Conservation (phyloP, 1,284 basidiomycete species). For the Trametes hirsuta region DNA sequence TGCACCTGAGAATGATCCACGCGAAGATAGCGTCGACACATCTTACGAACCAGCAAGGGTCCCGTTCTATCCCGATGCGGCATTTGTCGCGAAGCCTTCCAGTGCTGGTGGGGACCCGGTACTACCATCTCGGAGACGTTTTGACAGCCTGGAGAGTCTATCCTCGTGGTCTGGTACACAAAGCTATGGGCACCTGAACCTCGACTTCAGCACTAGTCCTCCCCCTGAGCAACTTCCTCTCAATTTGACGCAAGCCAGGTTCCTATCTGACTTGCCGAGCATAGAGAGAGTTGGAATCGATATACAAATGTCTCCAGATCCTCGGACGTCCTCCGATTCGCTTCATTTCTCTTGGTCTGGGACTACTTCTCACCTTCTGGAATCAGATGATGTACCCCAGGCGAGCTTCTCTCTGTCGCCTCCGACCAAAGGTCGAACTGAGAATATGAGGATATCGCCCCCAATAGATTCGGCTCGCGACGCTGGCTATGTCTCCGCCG, state of each 20-base stretch:
- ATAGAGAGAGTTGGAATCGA: neutral
- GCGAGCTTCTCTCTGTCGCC: conserved; percentile 16
- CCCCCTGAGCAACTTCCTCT: neutral
- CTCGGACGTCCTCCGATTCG: conserved; percentile 8
- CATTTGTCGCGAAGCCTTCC: neutral
- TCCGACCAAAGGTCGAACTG: neutral
- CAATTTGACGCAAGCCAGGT: neutral
- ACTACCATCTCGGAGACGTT: neutral
- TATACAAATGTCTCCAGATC: neutral
- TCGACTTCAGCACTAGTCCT: neutral
- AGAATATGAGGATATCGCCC: neutral
- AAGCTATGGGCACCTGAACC: no score
- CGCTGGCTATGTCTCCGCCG: neutral
- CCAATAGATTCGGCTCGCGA: neutral
- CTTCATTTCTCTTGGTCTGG: conserved; percentile 7
- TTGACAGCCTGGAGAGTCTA: no score
- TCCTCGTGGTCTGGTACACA: no score
- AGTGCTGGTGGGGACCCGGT: neutral
- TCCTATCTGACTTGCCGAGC: conserved; percentile 11
- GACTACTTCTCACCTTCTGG: neutral
- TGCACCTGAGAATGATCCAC: neutral
- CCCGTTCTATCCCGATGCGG: conserved; percentile 16
- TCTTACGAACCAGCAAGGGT: conserved; percentile 13
- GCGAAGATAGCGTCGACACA: no score
- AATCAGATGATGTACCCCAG: conserved; percentile 18